These are phyloP conservation scores for Purpureocillium takamizusanense DNA, from an alignment of 2,329 filamentous ascomycete species.

Conservation along the genomic window DNA sequence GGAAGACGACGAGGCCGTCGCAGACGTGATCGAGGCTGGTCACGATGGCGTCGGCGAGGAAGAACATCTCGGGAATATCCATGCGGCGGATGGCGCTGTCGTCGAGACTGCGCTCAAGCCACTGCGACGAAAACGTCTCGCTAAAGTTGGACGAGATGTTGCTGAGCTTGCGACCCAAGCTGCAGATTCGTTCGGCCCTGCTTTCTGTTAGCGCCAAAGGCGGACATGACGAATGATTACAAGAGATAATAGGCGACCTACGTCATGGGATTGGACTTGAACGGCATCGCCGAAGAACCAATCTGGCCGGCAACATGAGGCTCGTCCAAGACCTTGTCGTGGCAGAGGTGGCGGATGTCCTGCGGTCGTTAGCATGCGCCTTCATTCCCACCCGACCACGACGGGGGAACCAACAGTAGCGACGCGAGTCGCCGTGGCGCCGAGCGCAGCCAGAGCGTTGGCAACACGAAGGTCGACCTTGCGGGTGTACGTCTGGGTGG, in stretches of 20 bases:
- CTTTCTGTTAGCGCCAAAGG: not conserved
- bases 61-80: constrained; percentile 56
- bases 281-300: constrained; percentile 38
- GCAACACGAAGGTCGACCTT: constrained; percentile 77
- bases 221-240: not conserved
- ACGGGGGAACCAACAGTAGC: not conserved
- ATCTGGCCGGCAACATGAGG: constrained; percentile 76
- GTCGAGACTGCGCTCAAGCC: constrained; percentile 65
- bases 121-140: constrained; percentile 22
- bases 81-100: constrained; percentile 64
- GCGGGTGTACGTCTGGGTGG: constrained; percentile 61
- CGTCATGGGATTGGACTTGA: constrained; percentile 11
- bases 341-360: constrained; percentile 66
- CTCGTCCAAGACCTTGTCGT: constrained; percentile 78
- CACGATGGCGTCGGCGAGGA: constrained; percentile 59
- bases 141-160: constrained; percentile 26
- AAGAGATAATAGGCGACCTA: constrained; percentile 1
- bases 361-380: constrained; percentile 50
- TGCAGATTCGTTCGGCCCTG: constrained; percentile 8
- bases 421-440: constrained; percentile 49
- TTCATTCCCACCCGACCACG: too few species aligned
- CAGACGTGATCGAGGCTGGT: constrained; percentile 60
- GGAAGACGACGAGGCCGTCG: constrained; percentile 69
- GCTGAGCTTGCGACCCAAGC: constrained; percentile 29
- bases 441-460: constrained; percentile 72